Evolutionary conservation across 805 yeast genomes (phyloP), one percentile per base, ranked within the genome.

Genomic region (Kockiozyma suomiensis): DNA sequence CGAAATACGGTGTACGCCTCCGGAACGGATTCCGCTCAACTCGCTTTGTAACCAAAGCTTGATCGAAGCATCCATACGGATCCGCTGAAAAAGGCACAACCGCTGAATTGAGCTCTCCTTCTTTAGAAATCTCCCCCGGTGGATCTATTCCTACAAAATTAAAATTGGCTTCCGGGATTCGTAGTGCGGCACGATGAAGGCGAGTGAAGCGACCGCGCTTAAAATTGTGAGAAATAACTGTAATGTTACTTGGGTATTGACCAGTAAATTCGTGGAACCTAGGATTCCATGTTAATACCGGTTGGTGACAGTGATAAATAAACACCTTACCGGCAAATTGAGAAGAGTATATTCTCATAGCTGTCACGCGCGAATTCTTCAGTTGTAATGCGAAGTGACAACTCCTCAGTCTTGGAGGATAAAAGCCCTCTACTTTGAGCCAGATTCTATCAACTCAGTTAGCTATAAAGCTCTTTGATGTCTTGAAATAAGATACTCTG

Each of bases 311-410:
- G 1, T 12, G 12, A 8, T 4, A 48, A 15, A 21, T 25, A 32
- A 17, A 30, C 21, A 19, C 25, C 42, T 1, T 32, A 51, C 59
- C 59, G 43, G 60, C 65, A 58, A n/a, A 59, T 65, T 64, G 87
- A 82, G 70, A 83, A 87, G 2, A 87, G 61, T 4, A 88, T 81
- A 71, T 89, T 89, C 69, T 89, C 96, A 69, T 86, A 86, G 1
- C 94, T 87, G 71, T 89, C 96, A 41, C 90, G 74, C 0, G 96
- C 90, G 70, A 72, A 86, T 66, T 87, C 92, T 68, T 89, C 96
- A 0, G 84, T 73, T 4, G 76, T 61, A 0, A 86, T 72, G 28
- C 70, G 65, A 55, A 40, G 21, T 21, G 50, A 50, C 46, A 67
- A 63, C 15, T 43, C 58, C 23, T 42, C 70, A 37, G n/a, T 17